A percentile compares a stretch with the other conserved stretches of the same genome.
These are phyloP conservation scores for Sarcodon aspratus DNA, from an alignment of 768 basidiomycete genomes.

Conservation along the genomic window DNA sequence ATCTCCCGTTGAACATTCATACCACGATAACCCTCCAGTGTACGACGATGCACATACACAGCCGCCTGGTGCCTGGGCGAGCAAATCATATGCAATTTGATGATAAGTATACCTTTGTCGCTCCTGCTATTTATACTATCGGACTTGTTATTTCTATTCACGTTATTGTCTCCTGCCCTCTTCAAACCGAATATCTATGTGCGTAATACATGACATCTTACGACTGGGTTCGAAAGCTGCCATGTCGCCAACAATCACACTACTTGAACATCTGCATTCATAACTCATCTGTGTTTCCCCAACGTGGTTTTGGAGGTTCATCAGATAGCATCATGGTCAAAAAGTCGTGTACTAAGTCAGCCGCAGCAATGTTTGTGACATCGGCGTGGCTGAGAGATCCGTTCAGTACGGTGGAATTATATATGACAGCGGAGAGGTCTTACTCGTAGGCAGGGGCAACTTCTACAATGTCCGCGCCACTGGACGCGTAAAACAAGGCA, in stretches of 20 bases:
- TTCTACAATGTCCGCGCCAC: constrained; percentile 65
- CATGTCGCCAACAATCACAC: constrained; percentile 6
- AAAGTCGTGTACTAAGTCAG: constrained; percentile 60
- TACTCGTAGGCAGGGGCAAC: constrained; percentile 69
- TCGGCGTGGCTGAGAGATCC: constrained; percentile 31
- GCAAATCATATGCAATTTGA: constrained; percentile 12
- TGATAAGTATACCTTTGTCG: too few relatives aligned
- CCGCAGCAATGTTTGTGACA: constrained; percentile 57
- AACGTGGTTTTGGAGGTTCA: constrained; percentile 21
- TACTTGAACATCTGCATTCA: constrained; percentile 16
- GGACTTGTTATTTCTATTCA: too few relatives aligned
- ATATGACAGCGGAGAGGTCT: constrained; percentile 6
- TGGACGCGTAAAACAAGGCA: constrained; percentile 11
- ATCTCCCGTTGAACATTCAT: constrained; percentile 11
- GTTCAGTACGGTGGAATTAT: constrained; percentile 1
- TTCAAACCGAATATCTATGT: too few relatives aligned
- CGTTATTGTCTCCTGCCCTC: too few relatives aligned
- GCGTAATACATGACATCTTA: too few relatives aligned
- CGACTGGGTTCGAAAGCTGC: too few relatives aligned
- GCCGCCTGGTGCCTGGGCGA: constrained; percentile 43
- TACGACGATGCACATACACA: constrained; percentile 48
- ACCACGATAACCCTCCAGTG: constrained; percentile 50
- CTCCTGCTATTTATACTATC: too few relatives aligned
- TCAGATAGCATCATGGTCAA: constrained; percentile 45
- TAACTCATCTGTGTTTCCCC: constrained; percentile 4